Evolutionary conservation across 805 yeast species (phyloP), one percentile per base, ranked within the genome.

Genomic region (Candida wancherniae): DNA sequence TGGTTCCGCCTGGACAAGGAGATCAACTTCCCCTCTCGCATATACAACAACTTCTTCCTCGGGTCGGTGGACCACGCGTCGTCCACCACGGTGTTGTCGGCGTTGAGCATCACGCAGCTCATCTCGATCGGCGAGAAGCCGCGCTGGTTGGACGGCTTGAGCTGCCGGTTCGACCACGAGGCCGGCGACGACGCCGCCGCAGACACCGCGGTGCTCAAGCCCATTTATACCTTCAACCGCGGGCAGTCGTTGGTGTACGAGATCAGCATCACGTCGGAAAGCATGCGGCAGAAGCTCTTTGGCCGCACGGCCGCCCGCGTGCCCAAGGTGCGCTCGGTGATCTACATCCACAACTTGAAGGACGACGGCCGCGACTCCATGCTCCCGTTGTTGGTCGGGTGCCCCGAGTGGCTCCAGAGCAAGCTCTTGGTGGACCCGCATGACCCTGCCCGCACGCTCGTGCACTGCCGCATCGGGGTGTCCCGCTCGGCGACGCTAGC

Each of bases 291-390:
- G 6, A 34, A 36, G 17, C 18, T 39, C 8, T 35, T 39, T 20
- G 19, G 11, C 16, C 23, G 25, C 15, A 21, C 19, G 12, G 31
- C 15, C 5, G 29, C 30, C n/a, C 15, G 11, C 9, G 35, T 33
- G 17, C 50, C 47, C 5, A 25, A 35, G 7, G 20, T 48, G 10
- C 35, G 36, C 22, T 36, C 44, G 6, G 32, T 51, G 10, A 37
- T 61, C 3, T 62, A 48, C 37, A 58, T 62, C 16, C 48, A 57
- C 29, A 58, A 59, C 36, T 34, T 61, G 18, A 57, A 57, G 26
- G 69, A 62, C 34, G 67, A 62, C 41, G 69, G 69, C 4, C 55
- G 48, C 30, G 66, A 61, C 40, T 50, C 61, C 12, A 41, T 62
- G 8, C 35, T 45, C 9, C 54, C 53, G 9, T 42, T 61, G 17